Conservation (phyloP, 306 rosid genomes). For the Morella rubra region DNA sequence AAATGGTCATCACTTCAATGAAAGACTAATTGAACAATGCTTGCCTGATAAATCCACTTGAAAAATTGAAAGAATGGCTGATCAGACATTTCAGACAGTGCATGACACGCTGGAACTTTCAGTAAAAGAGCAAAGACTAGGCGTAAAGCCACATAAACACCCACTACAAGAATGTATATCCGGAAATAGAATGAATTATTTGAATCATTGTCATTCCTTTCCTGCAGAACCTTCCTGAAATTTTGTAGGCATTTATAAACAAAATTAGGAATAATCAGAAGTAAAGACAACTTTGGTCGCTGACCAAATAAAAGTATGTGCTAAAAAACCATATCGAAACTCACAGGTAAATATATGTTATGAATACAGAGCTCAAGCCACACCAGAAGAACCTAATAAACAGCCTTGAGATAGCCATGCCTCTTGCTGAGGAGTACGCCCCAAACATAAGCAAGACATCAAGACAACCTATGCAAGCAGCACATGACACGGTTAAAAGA, state of each 20-base stretch:
- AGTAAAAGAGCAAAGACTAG: constrained; percentile 58
- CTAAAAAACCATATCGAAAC: constrained; percentile 31
- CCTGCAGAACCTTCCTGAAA: constrained; percentile 93
- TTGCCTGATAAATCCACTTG: constrained; percentile 95
- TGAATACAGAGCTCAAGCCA: constrained; percentile 68
- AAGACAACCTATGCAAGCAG: constrained; percentile 52
- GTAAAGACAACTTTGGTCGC: constrained; percentile 16
- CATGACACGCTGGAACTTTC: constrained; percentile 84
- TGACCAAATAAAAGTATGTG: constrained; percentile 6
- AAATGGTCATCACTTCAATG: constrained; percentile 5
- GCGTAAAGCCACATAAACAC: constrained; percentile 75
- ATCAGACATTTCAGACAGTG: constrained; percentile 83
- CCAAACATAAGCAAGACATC: constrained; percentile 95
- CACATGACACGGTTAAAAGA: constrained; percentile 16
- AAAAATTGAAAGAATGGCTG: constrained; percentile 93
- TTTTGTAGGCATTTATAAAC: constrained; percentile 17
- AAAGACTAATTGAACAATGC: constrained; percentile 18
- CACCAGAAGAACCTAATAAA: constrained; percentile 93
- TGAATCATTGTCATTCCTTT: constrained; percentile 56
- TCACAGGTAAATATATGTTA: constrained; percentile 81
- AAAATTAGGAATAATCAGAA: constrained; percentile 1
- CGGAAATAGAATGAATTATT: constrained; percentile 84
- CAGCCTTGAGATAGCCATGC: constrained; percentile 95
- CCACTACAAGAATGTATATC: constrained; percentile 83
- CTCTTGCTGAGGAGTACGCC: constrained; percentile 89